Evolutionary conservation across 202 grass and related monocot genomes (phyloP).

Genomic region (Thinopyrum obtusiflorum): DNA sequence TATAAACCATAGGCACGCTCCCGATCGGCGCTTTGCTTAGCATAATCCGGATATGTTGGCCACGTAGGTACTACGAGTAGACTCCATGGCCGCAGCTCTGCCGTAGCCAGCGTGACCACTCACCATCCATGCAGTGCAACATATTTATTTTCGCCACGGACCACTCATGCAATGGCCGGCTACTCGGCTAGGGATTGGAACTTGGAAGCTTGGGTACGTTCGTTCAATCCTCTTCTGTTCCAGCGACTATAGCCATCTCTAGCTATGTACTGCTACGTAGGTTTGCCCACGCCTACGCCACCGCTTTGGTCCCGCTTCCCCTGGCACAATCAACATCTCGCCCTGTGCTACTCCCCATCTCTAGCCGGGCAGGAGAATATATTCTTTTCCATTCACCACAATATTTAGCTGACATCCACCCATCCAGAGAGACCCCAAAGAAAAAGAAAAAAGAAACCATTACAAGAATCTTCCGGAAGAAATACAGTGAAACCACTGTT

Average conservation of each 20-base stretch:
- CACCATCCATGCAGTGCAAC: no score
- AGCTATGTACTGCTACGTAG: background rate
- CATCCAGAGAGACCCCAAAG: background rate
- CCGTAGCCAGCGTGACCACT: background rate
- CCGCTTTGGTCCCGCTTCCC: background rate
- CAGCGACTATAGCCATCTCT: background rate
- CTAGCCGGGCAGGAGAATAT: conserved; percentile 4
- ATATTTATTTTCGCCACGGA: background rate
- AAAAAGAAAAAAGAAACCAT: background rate
- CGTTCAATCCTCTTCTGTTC: background rate
- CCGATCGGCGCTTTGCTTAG: background rate
- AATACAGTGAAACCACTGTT: background rate
- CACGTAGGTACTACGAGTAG: background rate
- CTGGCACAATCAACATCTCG: background rate
- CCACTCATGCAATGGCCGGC: background rate
- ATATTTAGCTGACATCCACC: background rate
- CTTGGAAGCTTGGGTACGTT: background rate
- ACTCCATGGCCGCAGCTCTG: background rate
- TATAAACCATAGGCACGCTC: no score
- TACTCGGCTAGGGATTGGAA: background rate
- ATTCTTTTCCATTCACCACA: background rate
- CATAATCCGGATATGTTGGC: background rate
- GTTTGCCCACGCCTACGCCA: conserved; percentile 28
- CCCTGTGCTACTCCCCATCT: background rate
- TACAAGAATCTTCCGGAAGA: background rate